Evolutionary conservation across 2,329 filamentous ascomycete species (phyloP).

Genomic region (Colletotrichum sp.): DNA sequence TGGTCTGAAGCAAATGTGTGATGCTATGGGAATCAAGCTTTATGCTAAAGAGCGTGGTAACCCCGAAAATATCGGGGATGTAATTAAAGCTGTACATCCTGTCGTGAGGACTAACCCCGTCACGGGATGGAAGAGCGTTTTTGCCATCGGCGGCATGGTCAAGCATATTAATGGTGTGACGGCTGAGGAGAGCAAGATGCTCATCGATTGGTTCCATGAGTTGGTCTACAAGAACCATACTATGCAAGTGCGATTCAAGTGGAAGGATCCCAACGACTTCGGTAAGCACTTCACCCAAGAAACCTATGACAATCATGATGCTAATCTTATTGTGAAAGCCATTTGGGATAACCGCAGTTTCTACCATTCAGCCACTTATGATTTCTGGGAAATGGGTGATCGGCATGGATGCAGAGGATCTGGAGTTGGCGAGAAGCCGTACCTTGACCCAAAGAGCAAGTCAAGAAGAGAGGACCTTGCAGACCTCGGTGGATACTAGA

Average conservation of each 20-base stretch:
- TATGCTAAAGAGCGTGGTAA: conserved; percentile 47
- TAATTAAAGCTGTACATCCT: conserved; percentile 55
- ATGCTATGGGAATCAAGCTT: conserved; percentile 41
- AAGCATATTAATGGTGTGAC: conserved; percentile 59
- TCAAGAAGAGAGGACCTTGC: conserved; percentile 41
- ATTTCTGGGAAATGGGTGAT: conserved; percentile 56
- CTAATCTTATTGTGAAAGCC: conserved; percentile 33
- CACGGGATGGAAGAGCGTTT: conserved; percentile 61
- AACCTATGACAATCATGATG: conserved; percentile 23
- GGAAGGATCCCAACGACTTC: conserved; percentile 53
- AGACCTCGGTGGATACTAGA: background rate
- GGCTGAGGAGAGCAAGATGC: conserved; percentile 54
- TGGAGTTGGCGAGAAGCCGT: conserved; percentile 46
- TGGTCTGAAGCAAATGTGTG: conserved; percentile 34
- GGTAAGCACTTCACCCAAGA: background rate
- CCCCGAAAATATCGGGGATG: conserved; percentile 59
- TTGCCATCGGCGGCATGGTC: conserved; percentile 54
- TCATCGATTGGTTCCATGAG: conserved; percentile 51
- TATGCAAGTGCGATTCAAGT: conserved; percentile 57
- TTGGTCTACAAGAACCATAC: conserved; percentile 60
- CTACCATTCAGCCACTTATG: conserved; percentile 61
- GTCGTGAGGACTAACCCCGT: conserved; percentile 65
- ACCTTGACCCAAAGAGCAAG: conserved; percentile 39
- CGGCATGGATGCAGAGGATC: conserved; percentile 43
- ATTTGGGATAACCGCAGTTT: conserved; percentile 70